phyloP scores from a whole-genome alignment of 805 yeast species.

The Yarrowia bubula region DNA sequence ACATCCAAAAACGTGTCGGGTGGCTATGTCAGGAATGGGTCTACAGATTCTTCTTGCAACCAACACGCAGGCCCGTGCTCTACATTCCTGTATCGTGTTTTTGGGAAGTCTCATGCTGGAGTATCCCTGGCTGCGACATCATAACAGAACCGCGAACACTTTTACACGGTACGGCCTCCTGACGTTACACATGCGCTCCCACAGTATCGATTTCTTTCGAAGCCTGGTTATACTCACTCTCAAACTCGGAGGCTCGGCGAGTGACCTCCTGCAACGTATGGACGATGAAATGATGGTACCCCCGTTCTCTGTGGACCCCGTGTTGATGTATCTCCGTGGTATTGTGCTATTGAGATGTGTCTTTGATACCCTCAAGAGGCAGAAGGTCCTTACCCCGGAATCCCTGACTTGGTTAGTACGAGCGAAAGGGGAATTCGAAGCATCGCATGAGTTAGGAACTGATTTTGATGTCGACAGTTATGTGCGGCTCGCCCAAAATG shows the following conservation, averaged over 20 bases:
- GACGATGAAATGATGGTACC: slow-evolving; percentile 1
- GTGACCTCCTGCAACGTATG: neutral
- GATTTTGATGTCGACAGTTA: neutral
- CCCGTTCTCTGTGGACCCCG: neutral
- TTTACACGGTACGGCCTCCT: neutral
- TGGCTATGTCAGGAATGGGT: neutral
- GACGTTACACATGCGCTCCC: neutral
- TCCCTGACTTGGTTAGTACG: neutral
- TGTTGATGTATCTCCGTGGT: neutral
- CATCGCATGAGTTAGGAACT: neutral
- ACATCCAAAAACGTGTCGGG: too few species aligned
- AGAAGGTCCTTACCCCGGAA: too few species aligned
- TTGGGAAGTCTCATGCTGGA: neutral
- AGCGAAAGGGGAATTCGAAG: neutral
- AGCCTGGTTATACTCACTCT: neutral
- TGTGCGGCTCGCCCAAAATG: neutral
- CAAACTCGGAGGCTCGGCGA: neutral
- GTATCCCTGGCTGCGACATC: too few species aligned
- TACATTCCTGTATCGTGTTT: neutral
- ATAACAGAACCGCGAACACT: neutral
- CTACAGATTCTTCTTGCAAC: neutral
- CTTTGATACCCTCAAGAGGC: neutral
- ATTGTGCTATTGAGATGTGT: neutral
- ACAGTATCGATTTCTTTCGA: neutral
- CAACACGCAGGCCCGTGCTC: neutral